Base-by-base conservation (phyloP, 352 stramenopile genomes). In the Phytopythium montanum region DNA sequence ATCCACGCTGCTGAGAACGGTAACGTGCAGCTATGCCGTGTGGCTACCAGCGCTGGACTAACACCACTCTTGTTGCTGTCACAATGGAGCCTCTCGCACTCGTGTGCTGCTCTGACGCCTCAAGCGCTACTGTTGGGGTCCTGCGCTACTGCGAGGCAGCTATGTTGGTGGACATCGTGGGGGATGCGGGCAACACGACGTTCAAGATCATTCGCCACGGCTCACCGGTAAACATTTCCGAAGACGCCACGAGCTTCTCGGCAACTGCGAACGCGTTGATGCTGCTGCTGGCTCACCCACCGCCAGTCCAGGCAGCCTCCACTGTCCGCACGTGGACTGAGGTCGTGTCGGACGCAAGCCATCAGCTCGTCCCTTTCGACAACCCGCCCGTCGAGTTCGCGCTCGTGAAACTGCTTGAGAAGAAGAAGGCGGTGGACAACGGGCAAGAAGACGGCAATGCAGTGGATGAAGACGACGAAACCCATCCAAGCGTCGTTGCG, bases 261-360 rank as follows among this genome's bases (percentile, higher is more conserved):
- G 6, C 52, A 23, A 23, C 52, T 3, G 39, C 65, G 3, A 58
- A 69, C 5, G 16, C 62, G 2, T 48, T 75, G 1, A 48, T 63
- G 18, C 73, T 90, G 19, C 41, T 90, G 38, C 33, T 88, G 10
- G 31, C 81, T 18, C 76, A 90, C 44, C 72, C 76, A 21, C 62
- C 76, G 12, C 56, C 56, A 16, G 68, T 31, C 25, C 56, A 65
- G 31, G 48, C 44, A 0, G 68, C 76, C 31, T 19, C 74, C 1
- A 29, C 69, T n/a, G 9, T 62, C 8, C 56, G 71, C 16, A 54
- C 66, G 1, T 82, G 73, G 65, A 62, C 62, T 21, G 56, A 63
- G 2, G 51, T 13, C 13, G 51, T 42, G 51, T n/a, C n/a, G n/a
- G 51, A 39, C 12, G 33, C 31, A 2, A 39, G 18, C 13, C 5